Evolutionary conservation across 768 basidiomycete species (phyloP).

Genomic region (Russula sp.): DNA sequence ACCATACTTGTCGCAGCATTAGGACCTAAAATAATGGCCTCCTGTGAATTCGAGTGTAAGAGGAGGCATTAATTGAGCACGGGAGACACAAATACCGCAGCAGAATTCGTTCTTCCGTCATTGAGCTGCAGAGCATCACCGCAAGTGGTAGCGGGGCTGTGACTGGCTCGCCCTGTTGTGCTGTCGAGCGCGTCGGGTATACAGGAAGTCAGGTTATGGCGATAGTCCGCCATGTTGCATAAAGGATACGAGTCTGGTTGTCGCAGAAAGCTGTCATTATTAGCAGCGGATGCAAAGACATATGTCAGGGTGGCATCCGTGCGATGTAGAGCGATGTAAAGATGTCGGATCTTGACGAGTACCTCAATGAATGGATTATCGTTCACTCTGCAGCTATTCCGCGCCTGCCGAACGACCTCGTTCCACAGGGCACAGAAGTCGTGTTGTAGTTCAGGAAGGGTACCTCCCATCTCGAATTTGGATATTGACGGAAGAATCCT

Average conservation of each 20-base stretch:
- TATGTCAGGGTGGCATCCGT: neutral
- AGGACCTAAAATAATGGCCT: neutral
- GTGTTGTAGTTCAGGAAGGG: neutral
- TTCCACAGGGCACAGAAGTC: constrained; percentile 1
- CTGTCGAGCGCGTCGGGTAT: neutral
- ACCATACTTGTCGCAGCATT: too few species aligned
- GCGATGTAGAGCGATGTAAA: neutral
- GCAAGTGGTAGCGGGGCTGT: too few species aligned
- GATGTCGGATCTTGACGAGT: neutral
- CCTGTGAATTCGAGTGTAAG: neutral
- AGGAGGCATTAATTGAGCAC: neutral
- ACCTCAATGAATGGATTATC: neutral
- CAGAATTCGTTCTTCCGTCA: neutral
- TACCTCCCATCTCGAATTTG: neutral
- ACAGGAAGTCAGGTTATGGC: neutral
- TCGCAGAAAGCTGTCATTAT: neutral
- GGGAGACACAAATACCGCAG: neutral
- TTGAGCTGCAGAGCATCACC: neutral
- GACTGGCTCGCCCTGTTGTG: neutral
- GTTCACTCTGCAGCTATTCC: too few species aligned
- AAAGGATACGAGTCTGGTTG: neutral
- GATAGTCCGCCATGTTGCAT: neutral
- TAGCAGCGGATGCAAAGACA: neutral
- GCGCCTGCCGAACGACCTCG: neutral
- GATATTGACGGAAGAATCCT: neutral